phyloP scores from a whole-genome alignment of 1,284 basidiomycete genomes.

The Quambalaria eucalypti region DNA sequence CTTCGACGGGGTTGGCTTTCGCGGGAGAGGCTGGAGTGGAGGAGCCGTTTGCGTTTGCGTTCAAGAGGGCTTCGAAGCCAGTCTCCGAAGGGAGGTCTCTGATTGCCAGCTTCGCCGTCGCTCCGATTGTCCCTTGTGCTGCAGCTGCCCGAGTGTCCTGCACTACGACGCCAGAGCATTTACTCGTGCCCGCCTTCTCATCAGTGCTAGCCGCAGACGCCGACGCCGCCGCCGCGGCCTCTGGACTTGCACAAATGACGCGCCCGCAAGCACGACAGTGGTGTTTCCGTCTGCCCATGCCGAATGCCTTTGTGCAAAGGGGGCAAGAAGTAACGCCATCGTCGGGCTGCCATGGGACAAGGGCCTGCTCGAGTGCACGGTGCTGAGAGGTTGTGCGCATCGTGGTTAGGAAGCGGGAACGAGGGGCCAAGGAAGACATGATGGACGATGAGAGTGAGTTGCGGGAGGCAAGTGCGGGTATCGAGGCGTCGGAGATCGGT shows the following conservation, averaged over 20 bases:
- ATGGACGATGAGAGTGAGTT: neutral
- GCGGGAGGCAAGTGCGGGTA: neutral
- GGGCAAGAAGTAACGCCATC: conserved; percentile 66
- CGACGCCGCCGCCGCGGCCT: conserved; percentile 48
- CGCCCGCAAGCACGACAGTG: conserved; percentile 90
- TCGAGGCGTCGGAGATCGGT: neutral
- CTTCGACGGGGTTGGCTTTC: neutral
- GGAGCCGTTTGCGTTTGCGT: neutral
- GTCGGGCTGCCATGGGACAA: conserved; percentile 93
- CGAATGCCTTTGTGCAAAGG: conserved; percentile 55
- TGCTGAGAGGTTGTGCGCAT: neutral
- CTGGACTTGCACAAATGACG: conserved; percentile 81
- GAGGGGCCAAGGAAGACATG: neutral
- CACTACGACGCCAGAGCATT: conserved; percentile 29
- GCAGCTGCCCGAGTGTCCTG: neutral
- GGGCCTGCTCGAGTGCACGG: conserved; percentile 61
- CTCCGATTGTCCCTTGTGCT: neutral
- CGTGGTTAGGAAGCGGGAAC: neutral
- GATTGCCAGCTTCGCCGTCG: conserved; percentile 6
- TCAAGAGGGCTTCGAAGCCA: neutral
- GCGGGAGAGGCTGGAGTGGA: neutral
- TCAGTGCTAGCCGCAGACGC: conserved; percentile 3
- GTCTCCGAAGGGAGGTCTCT: conserved; percentile 2
- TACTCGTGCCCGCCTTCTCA: conserved; percentile 7
- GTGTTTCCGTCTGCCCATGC: conserved; percentile 61